Base-by-base conservation (phyloP, 148 eudicot genomes). In the Fallopia convolvulus region DNA sequence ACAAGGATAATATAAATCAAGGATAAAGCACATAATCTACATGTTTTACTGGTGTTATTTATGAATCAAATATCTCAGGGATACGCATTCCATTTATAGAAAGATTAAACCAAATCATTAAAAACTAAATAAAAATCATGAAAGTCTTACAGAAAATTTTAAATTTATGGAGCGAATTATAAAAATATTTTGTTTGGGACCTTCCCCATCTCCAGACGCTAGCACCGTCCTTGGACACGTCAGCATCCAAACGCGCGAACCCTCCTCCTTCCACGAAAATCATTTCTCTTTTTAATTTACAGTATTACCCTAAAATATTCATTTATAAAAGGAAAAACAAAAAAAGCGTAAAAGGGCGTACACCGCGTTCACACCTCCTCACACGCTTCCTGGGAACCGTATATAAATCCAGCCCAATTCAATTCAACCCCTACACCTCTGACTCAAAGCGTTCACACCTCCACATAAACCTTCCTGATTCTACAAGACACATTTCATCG, bases 381-480 rank as follows among this genome's bases (percentile, higher is more conserved):
- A 75, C 77, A 75, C 77, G 77, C 77, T 75, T 75, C 78, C 52
- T 76, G 44, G 77, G 63, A 75, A 17, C 65, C 77, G 77, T 75
- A 75, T 75, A 75, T 75, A 75, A 52, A n/a, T 3, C 30, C 20
- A 44, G 17, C 32, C 53, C 39, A 21, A n/a, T 68, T 68, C 72
- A 68, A 68, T 68, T 68, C 72, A 68, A 68, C 72, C 40, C 72
- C 20, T 15, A 33, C 46, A 33, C 0, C 72, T 39, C 44, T 68
- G 72, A 68, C 72, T 17, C 46, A 6, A 36, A 39, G 72, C 61
- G 77, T 48, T 36, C 47, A 55, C 70, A 49, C 40, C 78, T 17
- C 42, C 49, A 13, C 32, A 8, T 6, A 6, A 8, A 44, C 32
- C 56, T 74, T 74, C 74, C 40, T 74, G n/a, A 18, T 74, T 47